phyloP scores from a whole-genome alignment of 2,329 filamentous ascomycete genomes.

The Colletotrichum incanum region DNA sequence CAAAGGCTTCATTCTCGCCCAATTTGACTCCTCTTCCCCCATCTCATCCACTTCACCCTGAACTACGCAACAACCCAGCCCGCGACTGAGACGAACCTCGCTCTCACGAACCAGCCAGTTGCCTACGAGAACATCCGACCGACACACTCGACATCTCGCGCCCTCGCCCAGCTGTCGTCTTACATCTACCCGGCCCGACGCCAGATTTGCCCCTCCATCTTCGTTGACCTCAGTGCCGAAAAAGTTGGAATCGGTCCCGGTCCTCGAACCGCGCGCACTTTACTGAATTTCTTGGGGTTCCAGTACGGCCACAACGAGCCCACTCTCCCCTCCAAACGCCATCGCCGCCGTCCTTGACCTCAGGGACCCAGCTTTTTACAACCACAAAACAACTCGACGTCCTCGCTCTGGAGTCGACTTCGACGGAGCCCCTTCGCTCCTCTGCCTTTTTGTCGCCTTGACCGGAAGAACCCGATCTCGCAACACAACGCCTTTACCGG shows the following conservation, averaged over 20 bases:
- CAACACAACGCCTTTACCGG: conserved; percentile 30
- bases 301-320: conserved; percentile 26
- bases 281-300: conserved; percentile 16
- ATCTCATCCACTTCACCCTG: conserved; percentile 41
- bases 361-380: conserved; percentile 25
- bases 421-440: conserved; percentile 29
- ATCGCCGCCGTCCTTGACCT: conserved; percentile 23
- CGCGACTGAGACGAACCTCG: conserved; percentile 19
- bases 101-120: conserved; percentile 17
- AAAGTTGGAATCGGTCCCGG: conserved; percentile 29
- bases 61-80: conserved; percentile 27
- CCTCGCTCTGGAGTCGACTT: conserved; percentile 24
- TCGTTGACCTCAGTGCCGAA: conserved; percentile 13
- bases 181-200: conserved; percentile 3
- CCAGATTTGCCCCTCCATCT: conserved; percentile 30
- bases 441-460: conserved; percentile 10
- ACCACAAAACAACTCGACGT: conserved; percentile 38
- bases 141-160: conserved; percentile 7
- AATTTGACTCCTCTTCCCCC: conserved; percentile 42
- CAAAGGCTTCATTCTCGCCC: conserved; percentile 43
- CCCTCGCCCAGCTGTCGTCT: conserved; percentile 1
- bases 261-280: conserved; percentile 24
- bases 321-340: conserved; percentile 35
- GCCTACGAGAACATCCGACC: not conserved
- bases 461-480: conserved; percentile 14